These are phyloP conservation scores for Saccharomycopsis selenospora DNA, from an alignment of 805 yeast species.

Conservation along the genomic window DNA sequence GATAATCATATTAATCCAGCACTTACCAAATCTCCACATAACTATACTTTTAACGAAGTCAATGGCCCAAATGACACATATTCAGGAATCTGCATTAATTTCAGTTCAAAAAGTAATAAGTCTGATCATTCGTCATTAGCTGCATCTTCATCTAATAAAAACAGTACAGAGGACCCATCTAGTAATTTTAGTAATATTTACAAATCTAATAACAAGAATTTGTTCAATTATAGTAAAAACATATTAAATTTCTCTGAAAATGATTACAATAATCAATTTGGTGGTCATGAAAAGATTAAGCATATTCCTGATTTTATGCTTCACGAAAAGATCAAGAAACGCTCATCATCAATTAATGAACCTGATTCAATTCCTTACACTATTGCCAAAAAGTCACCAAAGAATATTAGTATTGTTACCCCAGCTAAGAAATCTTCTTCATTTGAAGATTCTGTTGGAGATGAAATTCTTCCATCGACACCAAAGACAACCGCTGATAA, in stretches of 20 bases:
- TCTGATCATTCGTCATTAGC: not conserved
- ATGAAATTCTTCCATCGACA: not conserved
- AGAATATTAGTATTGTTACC: not conserved
- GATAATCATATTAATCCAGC: constrained; percentile 16
- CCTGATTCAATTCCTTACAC: not conserved
- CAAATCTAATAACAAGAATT: constrained; percentile 13
- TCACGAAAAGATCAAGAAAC: not conserved
- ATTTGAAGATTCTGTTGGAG: no score
- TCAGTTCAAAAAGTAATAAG: not conserved
- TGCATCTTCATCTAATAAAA: not conserved
- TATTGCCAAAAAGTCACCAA: not conserved
- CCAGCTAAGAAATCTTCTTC: not conserved
- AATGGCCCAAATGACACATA: not conserved
- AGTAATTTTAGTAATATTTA: not conserved
- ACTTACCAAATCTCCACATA: constrained; percentile 17
- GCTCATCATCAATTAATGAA: no score
- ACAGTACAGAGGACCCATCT: not conserved
- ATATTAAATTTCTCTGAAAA: constrained; percentile 17
- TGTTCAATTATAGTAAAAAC: constrained; percentile 16
- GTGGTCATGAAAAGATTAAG: constrained; percentile 18
- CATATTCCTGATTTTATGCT: constrained; percentile 14
- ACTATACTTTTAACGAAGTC: constrained; percentile 15
- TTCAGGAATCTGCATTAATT: not conserved
- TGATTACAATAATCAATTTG: constrained; percentile 17
- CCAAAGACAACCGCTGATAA: not conserved